Base-by-base conservation (phyloP, 371 early-diverging fungal genomes). In the Mortierella sp. region DNA sequence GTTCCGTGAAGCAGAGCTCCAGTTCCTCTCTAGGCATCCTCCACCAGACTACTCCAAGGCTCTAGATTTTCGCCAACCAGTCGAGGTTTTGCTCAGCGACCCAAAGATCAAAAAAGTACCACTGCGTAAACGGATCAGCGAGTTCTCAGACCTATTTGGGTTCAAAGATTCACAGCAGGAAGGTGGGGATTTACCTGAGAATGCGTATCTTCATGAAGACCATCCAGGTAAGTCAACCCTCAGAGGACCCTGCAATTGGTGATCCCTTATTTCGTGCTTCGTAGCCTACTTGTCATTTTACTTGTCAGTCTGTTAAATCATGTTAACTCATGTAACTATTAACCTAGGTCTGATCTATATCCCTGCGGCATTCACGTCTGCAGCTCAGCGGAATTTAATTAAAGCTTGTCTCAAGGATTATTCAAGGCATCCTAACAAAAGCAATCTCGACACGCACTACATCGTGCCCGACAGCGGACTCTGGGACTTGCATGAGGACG, bases 371-470 rank as follows among this genome's bases (percentile, higher is more conserved):
- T 92, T 97, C 67, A 89, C 91, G 32, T 87, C 88, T 5, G 72
- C 81, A 51, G 92, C 90, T 2, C 95, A 97, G 75, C 86, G 91
- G 35, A 72, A 76, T 43, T 68, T 94, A 22, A 88, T 95, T 16
- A 86, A 87, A 67, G 78, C 86, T 14, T 93, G 94, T 57, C 81
- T 96, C 16, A 84, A 86, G 61, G 89, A 91, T 18, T 94, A 91
- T 72, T 84, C 94, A 0, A 74, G 83, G 35, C 88, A 89, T 18
- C 97, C 97, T 8, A 95, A 95, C 80, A 89, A 88, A 28, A 90
- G 93, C 66, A 97, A 94, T 83, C 89, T 96, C 16, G 94, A 97
- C 72, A 91, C 95, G 8, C 96, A 95, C 68, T 97, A 93, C 69
- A 73, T 84, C 14, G 69, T 93, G 18, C 93, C 94, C 32, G 67